Percentiles rank a stretch among this genome's conserved stretches.
Evolutionary conservation across 2,329 filamentous ascomycete species (phyloP).

Genomic region (Ambrosiella cleistominuta): DNA sequence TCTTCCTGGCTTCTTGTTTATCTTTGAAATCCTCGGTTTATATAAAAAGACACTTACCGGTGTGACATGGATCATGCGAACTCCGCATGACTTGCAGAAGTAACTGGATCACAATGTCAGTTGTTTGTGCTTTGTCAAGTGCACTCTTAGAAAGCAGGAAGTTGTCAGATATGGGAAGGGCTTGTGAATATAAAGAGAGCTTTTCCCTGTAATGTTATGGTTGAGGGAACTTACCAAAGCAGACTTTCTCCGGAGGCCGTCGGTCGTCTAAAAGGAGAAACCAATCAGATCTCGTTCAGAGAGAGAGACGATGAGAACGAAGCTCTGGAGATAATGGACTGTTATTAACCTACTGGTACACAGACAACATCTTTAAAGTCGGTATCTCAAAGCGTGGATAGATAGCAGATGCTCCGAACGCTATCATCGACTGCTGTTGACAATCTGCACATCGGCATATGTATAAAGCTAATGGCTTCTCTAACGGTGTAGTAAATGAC

Average conservation of each 20-base stretch:
- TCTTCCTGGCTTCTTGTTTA: not conserved
- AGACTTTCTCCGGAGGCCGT: constrained; percentile 39
- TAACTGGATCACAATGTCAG: constrained; percentile 26
- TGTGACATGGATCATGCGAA: constrained; percentile 43
- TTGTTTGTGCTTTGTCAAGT: not conserved
- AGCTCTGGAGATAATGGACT: too few species aligned
- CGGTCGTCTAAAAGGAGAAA: constrained; percentile 28
- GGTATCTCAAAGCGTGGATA: constrained; percentile 49
- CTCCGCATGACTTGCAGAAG: constrained; percentile 50
- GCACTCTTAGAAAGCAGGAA: not conserved
- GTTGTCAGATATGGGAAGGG: constrained; percentile 1
- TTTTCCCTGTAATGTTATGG: not conserved
- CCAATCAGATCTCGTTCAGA: not conserved
- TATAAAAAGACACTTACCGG: constrained; percentile 25
- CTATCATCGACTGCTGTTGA: constrained; percentile 45
- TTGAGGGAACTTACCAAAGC: constrained; percentile 30
- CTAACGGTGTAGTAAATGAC: too few species aligned
- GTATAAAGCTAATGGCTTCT: constrained; percentile 43
- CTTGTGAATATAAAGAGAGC: not conserved
- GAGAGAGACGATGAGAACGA: not conserved
- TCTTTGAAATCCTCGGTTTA: not conserved
- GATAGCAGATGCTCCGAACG: constrained; percentile 52
- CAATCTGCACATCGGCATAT: constrained; percentile 56
- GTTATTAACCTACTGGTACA: constrained; percentile 33
- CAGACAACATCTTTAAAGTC: constrained; percentile 28